These are phyloP conservation scores for Sporothrix brasiliensis DNA, from an alignment of 2,329 filamentous ascomycete species.

Conservation along the genomic window DNA sequence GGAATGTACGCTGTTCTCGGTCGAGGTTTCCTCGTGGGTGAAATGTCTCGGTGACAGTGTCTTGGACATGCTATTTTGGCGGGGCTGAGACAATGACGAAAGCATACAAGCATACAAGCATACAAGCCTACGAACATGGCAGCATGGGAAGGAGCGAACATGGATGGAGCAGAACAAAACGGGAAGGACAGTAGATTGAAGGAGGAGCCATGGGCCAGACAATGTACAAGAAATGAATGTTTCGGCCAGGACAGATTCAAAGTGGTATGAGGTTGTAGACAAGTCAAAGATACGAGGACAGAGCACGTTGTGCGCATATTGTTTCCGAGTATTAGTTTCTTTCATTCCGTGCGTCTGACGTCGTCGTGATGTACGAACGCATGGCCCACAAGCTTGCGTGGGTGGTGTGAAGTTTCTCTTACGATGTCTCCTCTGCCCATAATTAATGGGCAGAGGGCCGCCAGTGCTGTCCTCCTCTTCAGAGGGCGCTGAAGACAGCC, in stretches of 20 bases:
- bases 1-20: slow-evolving; percentile 16
- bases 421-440: neutral
- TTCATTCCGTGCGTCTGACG: neutral
- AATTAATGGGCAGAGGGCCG: neutral
- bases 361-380: neutral
- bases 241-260: too few species aligned
- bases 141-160: slow-evolving; percentile 4
- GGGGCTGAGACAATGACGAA: slow-evolving; percentile 23
- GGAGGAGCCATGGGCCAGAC: neutral
- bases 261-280: neutral
- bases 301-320: slow-evolving; percentile 4
- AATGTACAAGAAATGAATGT: neutral
- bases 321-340: neutral
- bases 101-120: slow-evolving; percentile 3
- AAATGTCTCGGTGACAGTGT: slow-evolving; percentile 17
- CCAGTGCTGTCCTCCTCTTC: neutral
- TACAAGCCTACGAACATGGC: neutral
- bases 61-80: slow-evolving; percentile 8
- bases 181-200: neutral
- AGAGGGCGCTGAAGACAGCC: neutral
- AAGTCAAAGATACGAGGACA: neutral
- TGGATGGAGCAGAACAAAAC: neutral
- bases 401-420: neutral
- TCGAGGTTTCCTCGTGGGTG: slow-evolving; percentile 22
- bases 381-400: too few species aligned